Evolutionary conservation across 2,329 filamentous ascomycete species (phyloP), one percentile per base, ranked within the genome.

Genomic region (Sporothrix dimorphospora): DNA sequence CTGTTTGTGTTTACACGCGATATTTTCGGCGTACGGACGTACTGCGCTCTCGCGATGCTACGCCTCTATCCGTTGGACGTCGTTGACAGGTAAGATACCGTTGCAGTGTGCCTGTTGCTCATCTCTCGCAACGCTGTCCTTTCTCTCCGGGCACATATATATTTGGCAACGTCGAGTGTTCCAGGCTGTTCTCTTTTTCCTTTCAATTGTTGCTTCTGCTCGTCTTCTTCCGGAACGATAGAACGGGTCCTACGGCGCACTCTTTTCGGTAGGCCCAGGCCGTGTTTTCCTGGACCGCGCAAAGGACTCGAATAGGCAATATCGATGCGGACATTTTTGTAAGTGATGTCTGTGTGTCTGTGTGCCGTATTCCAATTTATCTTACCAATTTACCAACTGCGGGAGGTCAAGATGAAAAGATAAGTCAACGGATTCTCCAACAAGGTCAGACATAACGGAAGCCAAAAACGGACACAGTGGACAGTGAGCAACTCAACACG

Each of bases 261-360:
- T 55, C 24, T 57, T 61, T 57, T 61, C 57, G 57, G 34, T 40
- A 61, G 57, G 57, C 38, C 30, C 57, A 42, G 19, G 57, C 34
- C 57, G 34, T 59, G 53, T 59, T 21, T 8, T 38, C 38, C 9
- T 34, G 14, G 34, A 8, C 24, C 21, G 24, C 21, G 24, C 24
- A 57, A 34, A 19, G 27, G 27, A 16, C 6, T 24, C 3, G 11
- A 57, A 57, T 34, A 34, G 27, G 53, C 53, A 57, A 57, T 34
- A 57, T 34, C 53, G 21, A 57, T 19, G 7, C 53, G 27, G 27
- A 19, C 53, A 34, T 57, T 34, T 57, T 34, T 57, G n/a, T 24
- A 24, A n/a, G n/a, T n/a, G n/a, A n/a, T 16, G 30, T 57, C 34
- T 8, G 21, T 19, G 27, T 30, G 53, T 34, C 53, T 57, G 53